Conservation (phyloP, 352 stramenopile species). For the Achlya hypogyna region DNA sequence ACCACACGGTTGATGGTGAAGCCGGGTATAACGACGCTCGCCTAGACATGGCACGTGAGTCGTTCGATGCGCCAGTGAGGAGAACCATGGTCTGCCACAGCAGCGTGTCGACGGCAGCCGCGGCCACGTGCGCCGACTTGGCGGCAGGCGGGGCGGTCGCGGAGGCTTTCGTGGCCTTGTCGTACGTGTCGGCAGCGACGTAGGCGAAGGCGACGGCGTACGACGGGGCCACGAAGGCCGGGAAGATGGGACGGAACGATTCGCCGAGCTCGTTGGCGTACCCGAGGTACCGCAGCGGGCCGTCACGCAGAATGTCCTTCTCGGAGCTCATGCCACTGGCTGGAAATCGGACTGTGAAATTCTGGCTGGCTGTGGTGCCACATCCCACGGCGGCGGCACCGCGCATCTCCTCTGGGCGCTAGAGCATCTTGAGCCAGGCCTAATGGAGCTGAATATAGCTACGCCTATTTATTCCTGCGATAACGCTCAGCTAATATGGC, state of each 20-base stretch:
- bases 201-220: constrained; percentile 81
- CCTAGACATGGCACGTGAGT: constrained; percentile 22
- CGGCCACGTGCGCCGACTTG: constrained; percentile 30
- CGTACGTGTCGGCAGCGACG: constrained; percentile 71
- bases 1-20: constrained; percentile 79
- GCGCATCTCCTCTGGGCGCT: not conserved
- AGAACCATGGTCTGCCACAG: constrained; percentile 65
- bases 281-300: constrained; percentile 77
- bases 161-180: constrained; percentile 50
- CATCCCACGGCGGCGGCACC: not conserved
- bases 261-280: constrained; percentile 87
- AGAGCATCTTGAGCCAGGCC: not conserved
- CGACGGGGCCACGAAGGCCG: constrained; percentile 54
- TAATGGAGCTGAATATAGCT: not conserved
- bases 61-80: not conserved
- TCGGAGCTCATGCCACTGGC: not conserved
- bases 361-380: not conserved
- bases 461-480: too few species aligned
- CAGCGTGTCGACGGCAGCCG: constrained; percentile 55
- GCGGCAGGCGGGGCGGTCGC: constrained; percentile 21
- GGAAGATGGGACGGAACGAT: constrained; percentile 72
- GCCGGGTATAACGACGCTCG: constrained; percentile 73
- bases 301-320: constrained; percentile 74
- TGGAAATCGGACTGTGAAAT: not conserved
- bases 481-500: too few species aligned